Percentiles rank a stretch among this genome's conserved stretches.
Conservation (phyloP, 495 filamentous ascomycete species). For the Neurospora pannonica region DNA sequence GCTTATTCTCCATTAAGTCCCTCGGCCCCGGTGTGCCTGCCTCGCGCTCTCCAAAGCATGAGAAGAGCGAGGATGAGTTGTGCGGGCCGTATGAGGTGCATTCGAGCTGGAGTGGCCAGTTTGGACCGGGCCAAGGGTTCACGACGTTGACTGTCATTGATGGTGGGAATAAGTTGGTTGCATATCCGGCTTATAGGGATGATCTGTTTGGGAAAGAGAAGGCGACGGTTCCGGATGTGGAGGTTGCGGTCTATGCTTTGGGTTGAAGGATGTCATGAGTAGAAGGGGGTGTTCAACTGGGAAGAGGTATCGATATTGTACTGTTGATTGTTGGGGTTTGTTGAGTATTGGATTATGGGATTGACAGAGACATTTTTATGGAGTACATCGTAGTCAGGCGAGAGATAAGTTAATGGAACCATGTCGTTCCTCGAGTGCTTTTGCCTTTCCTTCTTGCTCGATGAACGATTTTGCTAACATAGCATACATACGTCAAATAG, state of each 20-base stretch:
- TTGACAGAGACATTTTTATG: neutral
- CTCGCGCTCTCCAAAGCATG: neutral
- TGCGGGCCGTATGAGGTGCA: constrained; percentile 1
- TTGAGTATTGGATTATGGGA: neutral
- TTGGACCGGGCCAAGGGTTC: neutral
- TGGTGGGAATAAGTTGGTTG: neutral
- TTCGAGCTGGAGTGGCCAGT: neutral
- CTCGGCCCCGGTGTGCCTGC: neutral
- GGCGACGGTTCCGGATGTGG: neutral
- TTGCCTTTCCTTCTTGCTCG: neutral
- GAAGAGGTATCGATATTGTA: neutral
- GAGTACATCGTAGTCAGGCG: neutral
- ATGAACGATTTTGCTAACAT: neutral
- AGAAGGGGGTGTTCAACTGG: neutral
- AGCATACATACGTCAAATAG: neutral
- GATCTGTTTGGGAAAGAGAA: neutral
- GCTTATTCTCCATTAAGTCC: neutral
- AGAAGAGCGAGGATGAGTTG: neutral
- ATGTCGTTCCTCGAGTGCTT: neutral
- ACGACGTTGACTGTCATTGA: constrained; percentile 1
- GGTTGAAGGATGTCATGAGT: neutral
- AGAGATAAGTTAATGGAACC: neutral
- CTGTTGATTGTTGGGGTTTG: neutral
- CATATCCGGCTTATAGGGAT: neutral
- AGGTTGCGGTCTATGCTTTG: neutral